A percentile compares a stretch with the other conserved stretches of the same genome.
Conservation (phyloP, 2,329 filamentous ascomycete species). For the Arthroderma uncinatum region DNA sequence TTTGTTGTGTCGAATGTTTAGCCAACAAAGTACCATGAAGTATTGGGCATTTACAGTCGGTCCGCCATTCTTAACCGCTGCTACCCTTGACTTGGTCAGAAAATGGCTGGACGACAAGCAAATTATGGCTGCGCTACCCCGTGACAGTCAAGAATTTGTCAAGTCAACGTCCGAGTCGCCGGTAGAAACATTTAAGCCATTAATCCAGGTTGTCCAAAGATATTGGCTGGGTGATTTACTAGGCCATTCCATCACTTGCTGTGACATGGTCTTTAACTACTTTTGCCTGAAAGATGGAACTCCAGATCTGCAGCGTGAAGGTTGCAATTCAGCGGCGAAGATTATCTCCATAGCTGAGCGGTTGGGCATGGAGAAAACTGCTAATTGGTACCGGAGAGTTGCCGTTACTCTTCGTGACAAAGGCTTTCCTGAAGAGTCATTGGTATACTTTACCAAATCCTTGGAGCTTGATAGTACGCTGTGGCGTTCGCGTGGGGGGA, state of each 20-base stretch:
- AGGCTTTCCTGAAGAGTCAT: conserved; percentile 10
- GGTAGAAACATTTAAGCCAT: conserved; percentile 3
- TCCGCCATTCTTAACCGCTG: neutral
- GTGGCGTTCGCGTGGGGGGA: conserved; percentile 11
- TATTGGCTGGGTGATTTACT: conserved; percentile 8
- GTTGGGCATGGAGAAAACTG: conserved; percentile 12
- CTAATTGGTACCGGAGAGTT: conserved; percentile 14
- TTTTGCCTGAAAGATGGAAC: neutral
- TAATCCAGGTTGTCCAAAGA: conserved; percentile 5
- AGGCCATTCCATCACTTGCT: neutral
- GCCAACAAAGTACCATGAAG: conserved; percentile 1
- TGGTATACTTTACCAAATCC: conserved; percentile 12
- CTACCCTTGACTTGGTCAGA: neutral
- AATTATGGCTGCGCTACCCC: neutral
- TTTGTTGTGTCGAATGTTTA: conserved; percentile 7
- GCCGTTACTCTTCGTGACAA: conserved; percentile 13
- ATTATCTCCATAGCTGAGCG: conserved; percentile 13
- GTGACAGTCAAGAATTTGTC: neutral
- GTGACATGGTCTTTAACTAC: neutral
- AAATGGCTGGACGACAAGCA: conserved; percentile 2
- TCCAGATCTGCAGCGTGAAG: neutral
- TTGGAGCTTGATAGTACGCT: conserved; percentile 12
- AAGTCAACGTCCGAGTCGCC: neutral
- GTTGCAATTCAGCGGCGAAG: neutral
- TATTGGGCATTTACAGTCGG: neutral